Conservation (phyloP, 176 grass and related monocot species). For the Oryza rufipogon region DNA sequence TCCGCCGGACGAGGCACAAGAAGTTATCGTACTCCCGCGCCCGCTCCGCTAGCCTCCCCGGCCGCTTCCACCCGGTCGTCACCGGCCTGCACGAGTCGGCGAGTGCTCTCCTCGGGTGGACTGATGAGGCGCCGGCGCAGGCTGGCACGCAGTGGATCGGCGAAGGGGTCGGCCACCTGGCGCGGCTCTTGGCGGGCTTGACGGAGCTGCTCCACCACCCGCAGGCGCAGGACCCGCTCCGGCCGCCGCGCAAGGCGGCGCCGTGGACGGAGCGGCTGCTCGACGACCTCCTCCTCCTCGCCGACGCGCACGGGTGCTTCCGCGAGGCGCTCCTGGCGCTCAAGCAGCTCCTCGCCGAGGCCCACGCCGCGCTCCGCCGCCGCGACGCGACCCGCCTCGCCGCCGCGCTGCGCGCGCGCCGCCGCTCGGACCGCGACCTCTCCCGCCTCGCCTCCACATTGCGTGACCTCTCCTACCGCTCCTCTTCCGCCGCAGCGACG, state of each 20-base stretch:
- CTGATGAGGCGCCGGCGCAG: conserved; percentile 1
- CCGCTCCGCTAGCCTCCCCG: conserved; percentile 57
- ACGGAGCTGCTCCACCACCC: conserved; percentile 59
- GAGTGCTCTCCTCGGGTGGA: conserved; percentile 38
- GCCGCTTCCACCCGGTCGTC: conserved; percentile 65
- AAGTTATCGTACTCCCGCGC: conserved; percentile 49
- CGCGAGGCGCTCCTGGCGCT: conserved; percentile 53
- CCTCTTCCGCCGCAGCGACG: background rate
- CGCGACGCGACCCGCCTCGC: conserved; percentile 44
- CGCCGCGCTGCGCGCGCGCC: conserved; percentile 47
- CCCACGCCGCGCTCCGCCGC: conserved; percentile 50
- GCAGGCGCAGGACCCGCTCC: conserved; percentile 55
- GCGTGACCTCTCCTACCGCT: conserved; percentile 37
- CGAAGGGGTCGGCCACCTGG: conserved; percentile 32
- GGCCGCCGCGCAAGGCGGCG: background rate
- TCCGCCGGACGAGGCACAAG: conserved; percentile 45
- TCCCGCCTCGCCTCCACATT: conserved; percentile 51
- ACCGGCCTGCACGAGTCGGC: conserved; percentile 47
- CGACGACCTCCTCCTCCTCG: conserved; percentile 64
- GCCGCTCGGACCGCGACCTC: conserved; percentile 50
- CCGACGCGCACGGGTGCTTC: conserved; percentile 61
- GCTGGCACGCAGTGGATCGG: conserved; percentile 39
- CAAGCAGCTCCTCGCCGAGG: conserved; percentile 40
- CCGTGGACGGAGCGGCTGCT: conserved; percentile 54
- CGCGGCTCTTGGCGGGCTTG: conserved; percentile 12